Evolutionary conservation across 2,329 filamentous ascomycete genomes (phyloP).

Genomic region (Amauroascus niger): DNA sequence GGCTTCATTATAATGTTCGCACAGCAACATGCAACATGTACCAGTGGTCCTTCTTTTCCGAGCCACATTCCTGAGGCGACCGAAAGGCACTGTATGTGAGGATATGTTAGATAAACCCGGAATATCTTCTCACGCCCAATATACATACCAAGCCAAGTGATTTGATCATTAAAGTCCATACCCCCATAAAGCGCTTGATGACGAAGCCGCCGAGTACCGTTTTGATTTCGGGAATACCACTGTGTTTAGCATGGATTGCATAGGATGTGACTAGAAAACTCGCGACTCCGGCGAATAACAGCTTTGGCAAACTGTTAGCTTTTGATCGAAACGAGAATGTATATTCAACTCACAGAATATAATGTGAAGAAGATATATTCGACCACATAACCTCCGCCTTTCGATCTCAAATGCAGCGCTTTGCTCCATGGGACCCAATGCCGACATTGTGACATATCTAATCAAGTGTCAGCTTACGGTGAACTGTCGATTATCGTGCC

Average conservation of each 20-base stretch:
- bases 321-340: conserved; percentile 19
- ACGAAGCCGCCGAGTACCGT: conserved; percentile 98
- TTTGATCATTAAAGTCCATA: conserved; percentile 88
- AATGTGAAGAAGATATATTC: conserved; percentile 80
- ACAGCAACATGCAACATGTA: conserved; percentile 95
- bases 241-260: conserved; percentile 94
- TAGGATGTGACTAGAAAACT: conserved; percentile 80
- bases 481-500: not conserved
- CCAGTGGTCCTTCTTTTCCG: conserved; percentile 93
- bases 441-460: conserved; percentile 63
- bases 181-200: conserved; percentile 94
- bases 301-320: conserved; percentile 25
- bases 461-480: conserved; percentile 13
- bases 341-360: conserved; percentile 57
- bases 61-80: conserved; percentile 92
- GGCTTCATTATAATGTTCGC: conserved; percentile 91
- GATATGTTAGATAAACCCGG: not conserved
- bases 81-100: conserved; percentile 52
- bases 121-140: not conserved
- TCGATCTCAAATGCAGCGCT: conserved; percentile 57
- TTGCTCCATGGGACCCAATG: conserved; percentile 83
- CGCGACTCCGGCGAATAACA: conserved; percentile 70
- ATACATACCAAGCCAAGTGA: conserved; percentile 58
- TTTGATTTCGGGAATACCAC: conserved; percentile 98
- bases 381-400: conserved; percentile 64